Conservation (phyloP, 2,329 filamentous ascomycete species). For the Madurella fahalii region DNA sequence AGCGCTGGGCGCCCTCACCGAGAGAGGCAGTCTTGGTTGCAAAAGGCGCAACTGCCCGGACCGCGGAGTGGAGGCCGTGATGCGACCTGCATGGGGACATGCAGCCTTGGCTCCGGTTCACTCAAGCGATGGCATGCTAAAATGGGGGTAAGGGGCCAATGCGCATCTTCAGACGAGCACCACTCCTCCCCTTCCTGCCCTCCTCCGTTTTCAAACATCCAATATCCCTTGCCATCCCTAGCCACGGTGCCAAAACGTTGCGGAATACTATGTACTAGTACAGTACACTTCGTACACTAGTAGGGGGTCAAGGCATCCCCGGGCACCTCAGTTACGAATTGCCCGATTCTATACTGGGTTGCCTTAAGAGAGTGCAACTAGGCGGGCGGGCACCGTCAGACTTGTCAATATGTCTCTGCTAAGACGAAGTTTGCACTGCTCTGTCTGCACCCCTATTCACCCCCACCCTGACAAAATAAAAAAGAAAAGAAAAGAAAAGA, state of each 20-base stretch:
- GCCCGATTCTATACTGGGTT: too few relatives aligned
- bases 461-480: neutral
- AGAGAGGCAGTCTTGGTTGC: neutral
- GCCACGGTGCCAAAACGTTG: too few relatives aligned
- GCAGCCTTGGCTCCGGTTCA: slow-evolving; percentile 13
- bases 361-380: too few relatives aligned
- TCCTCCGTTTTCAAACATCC: neutral
- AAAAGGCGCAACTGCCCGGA: neutral
- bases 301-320: too few relatives aligned
- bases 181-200: neutral
- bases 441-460: neutral
- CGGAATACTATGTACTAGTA: too few relatives aligned
- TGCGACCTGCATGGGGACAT: slow-evolving; percentile 9
- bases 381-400: too few relatives aligned
- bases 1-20: neutral
- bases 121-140: slow-evolving; percentile 13
- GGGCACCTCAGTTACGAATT: too few relatives aligned
- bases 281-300: too few relatives aligned
- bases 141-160: slow-evolving; percentile 12
- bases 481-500: neutral
- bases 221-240: neutral
- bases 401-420: too few relatives aligned
- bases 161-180: slow-evolving; percentile 9
- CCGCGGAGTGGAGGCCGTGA: neutral
- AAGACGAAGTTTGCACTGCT: neutral